Evolutionary conservation across 2,329 filamentous ascomycete genomes (phyloP).

Genomic region (Fusarium lateritium): DNA sequence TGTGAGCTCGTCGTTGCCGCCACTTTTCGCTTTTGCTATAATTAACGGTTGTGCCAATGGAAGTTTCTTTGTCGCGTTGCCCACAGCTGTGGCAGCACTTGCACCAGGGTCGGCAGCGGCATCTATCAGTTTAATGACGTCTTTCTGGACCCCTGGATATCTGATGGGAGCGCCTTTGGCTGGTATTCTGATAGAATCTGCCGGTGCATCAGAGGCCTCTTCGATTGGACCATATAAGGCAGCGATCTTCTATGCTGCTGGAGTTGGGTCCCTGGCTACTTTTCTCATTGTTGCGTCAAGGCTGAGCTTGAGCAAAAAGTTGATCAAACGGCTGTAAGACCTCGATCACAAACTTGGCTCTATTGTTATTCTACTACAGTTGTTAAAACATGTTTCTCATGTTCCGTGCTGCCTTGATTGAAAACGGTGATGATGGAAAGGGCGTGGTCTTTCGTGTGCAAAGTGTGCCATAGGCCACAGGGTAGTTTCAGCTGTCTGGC

Average conservation of each 20-base stretch:
- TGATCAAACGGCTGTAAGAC: slow-evolving; percentile 1
- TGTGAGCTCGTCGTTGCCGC: not conserved
- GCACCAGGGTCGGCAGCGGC: slow-evolving; percentile 9
- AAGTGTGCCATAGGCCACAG: too few relatives aligned
- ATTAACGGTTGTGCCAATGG: slow-evolving; percentile 21
- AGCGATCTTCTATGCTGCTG: slow-evolving; percentile 13
- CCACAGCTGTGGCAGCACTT: slow-evolving; percentile 14
- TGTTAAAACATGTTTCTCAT: too few relatives aligned
- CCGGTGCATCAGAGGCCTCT: not conserved
- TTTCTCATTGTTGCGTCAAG: not conserved
- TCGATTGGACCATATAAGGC: slow-evolving; percentile 12
- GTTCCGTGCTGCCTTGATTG: too few relatives aligned
- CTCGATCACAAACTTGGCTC: too few relatives aligned
- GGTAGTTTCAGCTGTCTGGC: too few relatives aligned
- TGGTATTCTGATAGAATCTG: not conserved
- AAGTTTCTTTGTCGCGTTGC: slow-evolving; percentile 17
- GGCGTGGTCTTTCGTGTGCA: too few relatives aligned
- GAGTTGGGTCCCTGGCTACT: slow-evolving; percentile 1
- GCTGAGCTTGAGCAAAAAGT: not conserved
- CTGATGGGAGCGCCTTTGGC: slow-evolving; percentile 13
- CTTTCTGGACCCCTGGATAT: slow-evolving; percentile 9
- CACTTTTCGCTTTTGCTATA: not conserved
- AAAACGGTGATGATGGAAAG: too few relatives aligned
- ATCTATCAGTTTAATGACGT: slow-evolving; percentile 2
- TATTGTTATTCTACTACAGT: too few relatives aligned